Base-by-base conservation (phyloP, 768 basidiomycete genomes). In the Phaffia australis region DNA sequence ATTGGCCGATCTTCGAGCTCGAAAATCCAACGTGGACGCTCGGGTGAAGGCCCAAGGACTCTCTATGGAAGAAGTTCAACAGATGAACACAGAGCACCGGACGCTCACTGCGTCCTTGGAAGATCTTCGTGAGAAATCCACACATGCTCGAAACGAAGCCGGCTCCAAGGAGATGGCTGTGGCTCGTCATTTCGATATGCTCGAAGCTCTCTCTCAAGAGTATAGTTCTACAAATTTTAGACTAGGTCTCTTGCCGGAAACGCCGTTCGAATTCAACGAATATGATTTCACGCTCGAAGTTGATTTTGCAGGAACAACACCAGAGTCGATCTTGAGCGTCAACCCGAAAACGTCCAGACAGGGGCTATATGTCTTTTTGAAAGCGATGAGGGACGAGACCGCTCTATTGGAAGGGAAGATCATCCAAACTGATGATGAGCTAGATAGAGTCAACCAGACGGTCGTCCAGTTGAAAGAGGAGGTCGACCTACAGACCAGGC, bases 51-150 rank as follows among this genome's bases (percentile, higher is more conserved):
- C 79, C 42, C 95, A 99, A 75, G 93, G 95, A 73, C 81, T 99
- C 54, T 83, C 88, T 1, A 87, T 88, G 0, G 89, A 93, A 75
- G 93, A 99, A 76, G 90, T 95, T 51, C 77, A 83, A 63, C 85
- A 85, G 48, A 93, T 99, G 89, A 92, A 87, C 72, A 84, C 84
- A 5, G 92, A 97, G 70, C 87, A 90, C 65, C 88, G 92, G 71
- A 83, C 80, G 30, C 73, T 60, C 69, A 73, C 83, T 4, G 82
- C 84, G 60, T 87, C 82, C 71, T 77, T 91, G 63, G 85, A 87
- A 69, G 87, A 88, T 68, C 82, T 92, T 63, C 86, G 83, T 70
- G 79, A 83, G 68, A 90, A 87, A 73, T 83, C 89, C 9, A 76
- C 83, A 0, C 87, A 92, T 71, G 83, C 86, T 1, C 85, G 86